Base-by-base conservation (phyloP, 2,329 filamentous ascomycete species). In the Pseudogymnoascus sp. region DNA sequence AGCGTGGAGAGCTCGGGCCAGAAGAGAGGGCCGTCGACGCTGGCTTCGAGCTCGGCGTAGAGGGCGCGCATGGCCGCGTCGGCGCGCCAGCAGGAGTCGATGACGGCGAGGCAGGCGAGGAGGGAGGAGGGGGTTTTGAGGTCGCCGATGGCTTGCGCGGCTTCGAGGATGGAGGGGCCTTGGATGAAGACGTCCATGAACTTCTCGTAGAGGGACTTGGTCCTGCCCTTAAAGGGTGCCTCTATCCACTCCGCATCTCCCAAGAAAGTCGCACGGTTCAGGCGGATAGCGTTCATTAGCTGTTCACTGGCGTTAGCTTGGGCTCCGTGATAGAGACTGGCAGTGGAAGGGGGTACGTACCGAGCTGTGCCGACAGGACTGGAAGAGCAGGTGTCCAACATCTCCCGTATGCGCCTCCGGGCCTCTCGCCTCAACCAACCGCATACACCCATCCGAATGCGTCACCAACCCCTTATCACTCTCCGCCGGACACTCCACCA, bases 401-500 rank as follows among this genome's bases (percentile, higher is more conserved):
- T 71, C 73, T 24, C 68, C 69, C 12, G 63, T 63, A 67, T 76
- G 73, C 14, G 70, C 69, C 56, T 71, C 65, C 5, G 73, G 68
- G 0, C 75, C 75, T 43, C 74, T 70, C 6, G 71, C 62, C 60
- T 74, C 66, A 26, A 76, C 66, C 26, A 77, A 64, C 12, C 67
- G 71, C n/a, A 70, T 61, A 59, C 72, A 70, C 10, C 75, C 75
- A 11, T 69, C 67, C 19, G 70, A 70, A 56, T 77, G 75, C 31
- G 67, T 71, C 7, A 71, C 64, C 67, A 73, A 75, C 2, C 68
- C 75, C 2, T 67, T 61, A 8, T 67, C 64, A n/a, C 67, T 71
- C 12, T 67, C 61, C 37, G 66, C 68, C 0, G 75, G 75, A 64
- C 75, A 77, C 66, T 76, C 74, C 33, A 71, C 65, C 8, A 73